Percentiles rank a stretch among this genome's conserved stretches.
Evolutionary conservation across 2,329 filamentous ascomycete species (phyloP).

Genomic region (Fusarium sp.): DNA sequence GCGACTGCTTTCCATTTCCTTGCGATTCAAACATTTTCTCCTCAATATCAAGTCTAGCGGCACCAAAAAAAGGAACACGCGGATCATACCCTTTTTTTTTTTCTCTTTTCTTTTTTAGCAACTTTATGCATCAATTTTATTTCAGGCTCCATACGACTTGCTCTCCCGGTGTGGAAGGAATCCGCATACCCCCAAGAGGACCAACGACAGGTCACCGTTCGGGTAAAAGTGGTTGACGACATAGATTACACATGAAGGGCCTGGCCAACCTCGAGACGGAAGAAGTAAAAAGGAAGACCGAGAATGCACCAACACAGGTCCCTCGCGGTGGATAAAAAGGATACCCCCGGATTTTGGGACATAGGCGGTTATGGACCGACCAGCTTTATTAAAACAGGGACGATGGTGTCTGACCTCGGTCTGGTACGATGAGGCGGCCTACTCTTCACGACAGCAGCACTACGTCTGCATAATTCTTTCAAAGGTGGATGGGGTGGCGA

Average conservation of each 20-base stretch:
- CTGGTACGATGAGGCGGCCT: constrained; percentile 45
- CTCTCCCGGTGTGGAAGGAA: constrained; percentile 31
- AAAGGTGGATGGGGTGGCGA: constrained; percentile 33
- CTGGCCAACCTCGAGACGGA: constrained; percentile 44
- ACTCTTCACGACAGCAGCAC: constrained; percentile 43
- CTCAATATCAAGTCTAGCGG: constrained; percentile 53
- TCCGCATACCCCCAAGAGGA: constrained; percentile 28
- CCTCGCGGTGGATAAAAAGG: constrained; percentile 41
- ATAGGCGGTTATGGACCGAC: constrained; percentile 26
- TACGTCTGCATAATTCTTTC: constrained; percentile 47
- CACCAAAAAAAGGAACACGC: constrained; percentile 54
- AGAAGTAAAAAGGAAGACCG: constrained; percentile 45
- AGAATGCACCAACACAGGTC: constrained; percentile 49
- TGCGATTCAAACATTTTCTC: constrained; percentile 47
- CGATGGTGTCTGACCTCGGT: constrained; percentile 43
- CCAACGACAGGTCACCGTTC: constrained; percentile 35
- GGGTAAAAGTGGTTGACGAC: constrained; percentile 43
- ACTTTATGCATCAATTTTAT: constrained; percentile 37
- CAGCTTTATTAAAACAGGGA: constrained; percentile 35
- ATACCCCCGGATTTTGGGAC: constrained; percentile 41
- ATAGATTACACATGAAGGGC: constrained; percentile 42
- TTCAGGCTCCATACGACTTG: constrained; percentile 37
- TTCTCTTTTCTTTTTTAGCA: constrained; percentile 32
- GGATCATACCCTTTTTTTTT: constrained; percentile 52
- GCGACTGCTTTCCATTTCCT: constrained; percentile 52